A percentile compares a stretch with the other conserved stretches of the same genome.
phyloP scores from a whole-genome alignment of 768 basidiomycete genomes.

The Russula lepida region DNA sequence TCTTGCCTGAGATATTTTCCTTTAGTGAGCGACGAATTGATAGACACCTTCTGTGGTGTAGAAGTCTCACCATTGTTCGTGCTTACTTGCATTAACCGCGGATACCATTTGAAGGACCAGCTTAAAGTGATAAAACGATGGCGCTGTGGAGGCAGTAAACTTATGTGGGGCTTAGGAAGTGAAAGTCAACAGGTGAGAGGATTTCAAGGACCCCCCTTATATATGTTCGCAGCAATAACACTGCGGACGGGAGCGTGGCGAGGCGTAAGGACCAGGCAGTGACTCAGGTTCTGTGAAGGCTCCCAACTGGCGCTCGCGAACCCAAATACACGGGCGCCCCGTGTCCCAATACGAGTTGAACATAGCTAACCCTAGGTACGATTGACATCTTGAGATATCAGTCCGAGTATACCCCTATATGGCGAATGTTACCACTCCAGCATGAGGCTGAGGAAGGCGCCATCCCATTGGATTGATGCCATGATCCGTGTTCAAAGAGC shows the following conservation, averaged over 20 bases:
- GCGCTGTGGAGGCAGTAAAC: not conserved
- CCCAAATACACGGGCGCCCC: constrained; percentile 19
- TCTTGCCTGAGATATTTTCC: constrained; percentile 8
- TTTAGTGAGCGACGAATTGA: not conserved
- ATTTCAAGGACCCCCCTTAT: not conserved
- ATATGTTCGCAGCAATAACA: not conserved
- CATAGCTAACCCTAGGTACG: not conserved
- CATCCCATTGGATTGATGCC: not conserved
- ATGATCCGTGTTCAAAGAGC: not conserved
- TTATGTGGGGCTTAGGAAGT: not conserved
- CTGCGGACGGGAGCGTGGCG: constrained; percentile 8
- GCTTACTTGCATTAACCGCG: not conserved
- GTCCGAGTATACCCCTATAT: not conserved
- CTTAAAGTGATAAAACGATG: not conserved
- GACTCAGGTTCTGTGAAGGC: constrained; percentile 6
- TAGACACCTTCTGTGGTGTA: not conserved
- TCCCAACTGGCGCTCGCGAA: not conserved
- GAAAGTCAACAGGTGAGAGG: constrained; percentile 1
- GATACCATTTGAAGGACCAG: constrained; percentile 4
- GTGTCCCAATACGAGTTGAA: not conserved
- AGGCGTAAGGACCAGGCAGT: not conserved
- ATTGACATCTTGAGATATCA: constrained; percentile 2
- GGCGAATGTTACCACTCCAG: not conserved
- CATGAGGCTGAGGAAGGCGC: not conserved
- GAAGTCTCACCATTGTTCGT: constrained; percentile 16